Percentiles rank a stretch among this genome's conserved stretches.
phyloP scores from a whole-genome alignment of 768 basidiomycete species.

The Russula vinacea region DNA sequence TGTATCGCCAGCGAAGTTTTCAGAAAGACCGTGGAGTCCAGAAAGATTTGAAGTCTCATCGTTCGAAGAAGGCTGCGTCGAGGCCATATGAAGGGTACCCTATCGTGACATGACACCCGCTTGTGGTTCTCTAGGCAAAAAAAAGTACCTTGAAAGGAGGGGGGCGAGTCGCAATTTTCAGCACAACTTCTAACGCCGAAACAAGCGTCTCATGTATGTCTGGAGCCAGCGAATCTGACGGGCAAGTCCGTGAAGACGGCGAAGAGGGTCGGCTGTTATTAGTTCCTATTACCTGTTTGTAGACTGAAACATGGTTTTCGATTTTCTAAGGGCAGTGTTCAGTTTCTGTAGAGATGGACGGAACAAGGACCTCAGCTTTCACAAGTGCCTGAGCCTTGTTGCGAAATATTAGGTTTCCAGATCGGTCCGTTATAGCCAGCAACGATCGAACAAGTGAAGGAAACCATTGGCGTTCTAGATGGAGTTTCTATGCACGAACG shows the following conservation, averaged over 20 bases:
- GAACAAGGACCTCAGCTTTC: neutral
- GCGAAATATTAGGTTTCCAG: conserved; percentile 10
- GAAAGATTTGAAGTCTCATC: conserved; percentile 5
- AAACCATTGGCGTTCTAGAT: conserved; percentile 25
- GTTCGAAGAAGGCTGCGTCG: neutral
- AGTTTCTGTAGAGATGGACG: neutral
- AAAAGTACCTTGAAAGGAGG: conserved; percentile 20
- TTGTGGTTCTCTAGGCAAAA: neutral
- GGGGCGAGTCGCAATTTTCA: conserved; percentile 19
- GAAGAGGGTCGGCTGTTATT: neutral
- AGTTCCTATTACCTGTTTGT: neutral
- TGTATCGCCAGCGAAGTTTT: conserved; percentile 8
- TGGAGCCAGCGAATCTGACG: neutral
- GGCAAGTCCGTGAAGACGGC: neutral
- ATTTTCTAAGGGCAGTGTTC: conserved; percentile 16
- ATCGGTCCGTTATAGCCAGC: conserved; percentile 18
- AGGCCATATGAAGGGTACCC: neutral
- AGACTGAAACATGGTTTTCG: conserved; percentile 1
- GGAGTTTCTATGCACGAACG: conserved; percentile 17
- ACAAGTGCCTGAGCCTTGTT: conserved; percentile 4
- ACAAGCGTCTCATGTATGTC: conserved; percentile 10
- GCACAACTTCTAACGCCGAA: conserved; percentile 24
- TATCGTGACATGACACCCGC: conserved; percentile 1
- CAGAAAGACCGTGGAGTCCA: neutral
- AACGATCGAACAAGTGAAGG: conserved; percentile 26